These are phyloP conservation scores for Leucocoprinus sp. DNA, from an alignment of 768 basidiomycete genomes.

Conservation along the genomic window DNA sequence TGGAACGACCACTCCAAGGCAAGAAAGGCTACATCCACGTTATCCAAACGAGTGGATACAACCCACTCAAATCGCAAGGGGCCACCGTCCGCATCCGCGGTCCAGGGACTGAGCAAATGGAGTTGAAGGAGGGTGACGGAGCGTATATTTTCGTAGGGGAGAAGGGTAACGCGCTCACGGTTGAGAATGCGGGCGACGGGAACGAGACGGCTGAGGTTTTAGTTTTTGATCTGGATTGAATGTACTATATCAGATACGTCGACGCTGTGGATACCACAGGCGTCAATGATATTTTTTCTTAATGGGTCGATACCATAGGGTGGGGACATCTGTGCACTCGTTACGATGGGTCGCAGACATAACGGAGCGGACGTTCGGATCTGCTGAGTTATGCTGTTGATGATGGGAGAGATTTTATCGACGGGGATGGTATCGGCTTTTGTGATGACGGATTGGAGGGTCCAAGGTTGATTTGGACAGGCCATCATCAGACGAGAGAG, in stretches of 20 bases:
- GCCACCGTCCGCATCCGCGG: conserved; percentile 45
- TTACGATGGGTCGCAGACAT: conserved; percentile 61
- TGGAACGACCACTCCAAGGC: conserved; percentile 44
- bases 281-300: conserved; percentile 50
- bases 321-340: conserved; percentile 39
- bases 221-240: conserved; percentile 67
- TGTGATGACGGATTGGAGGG: conserved; percentile 66
- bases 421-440: conserved; percentile 50
- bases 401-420: conserved; percentile 23
- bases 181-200: conserved; percentile 58
- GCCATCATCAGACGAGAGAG: conserved; percentile 36
- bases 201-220: conserved; percentile 62
- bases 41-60: conserved; percentile 80
- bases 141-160: conserved; percentile 56
- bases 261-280: conserved; percentile 37
- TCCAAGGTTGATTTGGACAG: conserved; percentile 37
- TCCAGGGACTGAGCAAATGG: conserved; percentile 33
- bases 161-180: conserved; percentile 29
- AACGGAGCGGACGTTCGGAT: conserved; percentile 45
- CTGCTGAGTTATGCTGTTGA: no score
- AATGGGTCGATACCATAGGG: conserved; percentile 50
- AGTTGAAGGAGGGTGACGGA: conserved; percentile 81
- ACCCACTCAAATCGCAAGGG: conserved; percentile 46
- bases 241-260: no score
- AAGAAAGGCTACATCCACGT: conserved; percentile 79